These are phyloP conservation scores for Pulveroboletus sp. DNA, from an alignment of 768 basidiomycete genomes.

Conservation along the genomic window DNA sequence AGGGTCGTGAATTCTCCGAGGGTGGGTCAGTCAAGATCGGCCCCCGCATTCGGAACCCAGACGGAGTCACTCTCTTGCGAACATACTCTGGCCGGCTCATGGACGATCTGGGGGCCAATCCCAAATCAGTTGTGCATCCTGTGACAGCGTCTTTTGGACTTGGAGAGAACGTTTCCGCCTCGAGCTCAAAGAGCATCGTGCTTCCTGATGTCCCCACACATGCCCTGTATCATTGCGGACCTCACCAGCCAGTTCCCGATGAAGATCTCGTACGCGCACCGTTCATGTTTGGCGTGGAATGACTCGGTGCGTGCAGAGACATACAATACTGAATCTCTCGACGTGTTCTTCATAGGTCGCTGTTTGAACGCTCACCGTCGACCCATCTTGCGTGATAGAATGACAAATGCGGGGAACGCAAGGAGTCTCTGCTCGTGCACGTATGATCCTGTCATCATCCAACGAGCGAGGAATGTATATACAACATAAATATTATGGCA, in stretches of 20 bases:
- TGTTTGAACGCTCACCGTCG: background rate
- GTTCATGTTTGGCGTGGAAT: conserved; percentile 8
- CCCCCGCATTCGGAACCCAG: background rate
- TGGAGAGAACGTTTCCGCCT: conserved; percentile 24
- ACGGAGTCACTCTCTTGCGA: background rate
- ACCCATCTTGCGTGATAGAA: conserved; percentile 8
- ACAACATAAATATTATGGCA: conserved; percentile 23
- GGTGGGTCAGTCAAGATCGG: background rate
- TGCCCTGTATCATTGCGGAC: conserved; percentile 23
- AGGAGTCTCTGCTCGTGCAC: conserved; percentile 4
- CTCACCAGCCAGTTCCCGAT: conserved; percentile 25
- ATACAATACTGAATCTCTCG: conserved; percentile 7
- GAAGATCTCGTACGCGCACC: conserved; percentile 16
- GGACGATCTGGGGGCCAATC: conserved; percentile 3
- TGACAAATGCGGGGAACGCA: conserved; percentile 4
- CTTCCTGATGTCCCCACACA: conserved; percentile 7
- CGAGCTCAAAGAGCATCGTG: conserved; percentile 12
- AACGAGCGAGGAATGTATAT: conserved; percentile 24
- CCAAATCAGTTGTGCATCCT: background rate
- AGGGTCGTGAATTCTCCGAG: background rate
- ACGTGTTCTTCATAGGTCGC: conserved; percentile 24
- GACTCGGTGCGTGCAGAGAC: conserved; percentile 9
- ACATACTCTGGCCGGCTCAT: background rate
- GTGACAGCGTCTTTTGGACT: conserved; percentile 21
- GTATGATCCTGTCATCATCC: conserved; percentile 13